A percentile compares a stretch with the other conserved stretches of the same genome.
phyloP scores from a whole-genome alignment of 2,329 filamentous ascomycete genomes.

The Cryphonectria parasitica region DNA sequence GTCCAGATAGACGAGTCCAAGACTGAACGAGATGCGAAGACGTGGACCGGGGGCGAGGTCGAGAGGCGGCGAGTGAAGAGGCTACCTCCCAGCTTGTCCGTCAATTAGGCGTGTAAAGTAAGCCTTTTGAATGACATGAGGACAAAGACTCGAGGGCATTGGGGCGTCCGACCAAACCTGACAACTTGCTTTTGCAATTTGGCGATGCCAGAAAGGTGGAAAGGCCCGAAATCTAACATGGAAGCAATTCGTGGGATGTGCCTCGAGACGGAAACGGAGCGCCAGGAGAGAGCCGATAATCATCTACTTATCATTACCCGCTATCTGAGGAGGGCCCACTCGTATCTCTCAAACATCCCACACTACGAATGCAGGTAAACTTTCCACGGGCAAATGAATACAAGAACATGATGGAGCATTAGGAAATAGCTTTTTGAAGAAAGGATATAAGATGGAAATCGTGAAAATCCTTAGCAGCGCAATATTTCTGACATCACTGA shows the following conservation, averaged over 20 bases:
- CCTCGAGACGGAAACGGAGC: neutral
- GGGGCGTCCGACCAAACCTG: constrained; percentile 10
- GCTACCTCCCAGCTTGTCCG: constrained; percentile 11
- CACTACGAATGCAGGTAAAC: neutral
- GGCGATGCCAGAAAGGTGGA: neutral
- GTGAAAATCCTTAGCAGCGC: neutral
- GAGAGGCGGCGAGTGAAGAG: neutral
- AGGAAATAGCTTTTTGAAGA: neutral
- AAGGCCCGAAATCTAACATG: neutral
- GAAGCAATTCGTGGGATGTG: neutral
- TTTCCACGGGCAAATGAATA: neutral
- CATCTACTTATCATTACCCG: constrained; percentile 2
- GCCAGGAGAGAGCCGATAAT: neutral
- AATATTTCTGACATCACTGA: neutral
- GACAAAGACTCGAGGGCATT: constrained; percentile 20
- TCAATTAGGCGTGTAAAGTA: constrained; percentile 22
- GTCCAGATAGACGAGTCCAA: neutral
- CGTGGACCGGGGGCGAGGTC: neutral
- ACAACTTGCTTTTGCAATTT: neutral
- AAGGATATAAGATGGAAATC: neutral
- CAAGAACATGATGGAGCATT: neutral
- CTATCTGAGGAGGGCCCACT: neutral
- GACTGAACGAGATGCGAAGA: neutral
- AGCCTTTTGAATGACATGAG: constrained; percentile 21
- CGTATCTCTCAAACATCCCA: constrained; percentile 11